Evolutionary conservation across 2,329 filamentous ascomycete genomes (phyloP), one percentile per base, ranked within the genome.

Genomic region (Alternaria rosae): DNA sequence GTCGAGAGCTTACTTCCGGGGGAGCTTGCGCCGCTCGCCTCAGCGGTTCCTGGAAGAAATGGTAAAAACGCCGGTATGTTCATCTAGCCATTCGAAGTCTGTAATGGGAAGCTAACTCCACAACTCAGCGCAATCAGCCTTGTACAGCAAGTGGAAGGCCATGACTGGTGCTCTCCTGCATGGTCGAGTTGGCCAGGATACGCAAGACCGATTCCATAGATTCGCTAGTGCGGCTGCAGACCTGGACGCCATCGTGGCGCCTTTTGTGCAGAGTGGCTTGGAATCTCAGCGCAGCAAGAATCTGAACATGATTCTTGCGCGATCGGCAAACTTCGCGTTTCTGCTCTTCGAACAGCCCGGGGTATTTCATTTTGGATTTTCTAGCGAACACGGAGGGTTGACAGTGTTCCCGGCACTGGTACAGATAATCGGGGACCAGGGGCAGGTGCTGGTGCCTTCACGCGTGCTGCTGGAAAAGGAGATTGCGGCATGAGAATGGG

Each of bases 301-400:
- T 54, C 54, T 79, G 15, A 66, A 76, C 44, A 70, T 74, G 65
- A 74, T 79, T 11, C 55, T 77, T 15, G 66, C 67, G 25, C 72
- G 71, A 12, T 67, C 74, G 13, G 70, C 73, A 8, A 64, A 67
- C 9, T 64, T 76, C 23, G 74, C 70, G 10, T 74, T 72, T 20
- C 35, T 75, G 4, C 61, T 78, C 15, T 56, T 56, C 20, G 35
- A 21, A 10, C 76, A 79, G 54, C 76, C 75, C 20, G 70, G 71
- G 7, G 64, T 63, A 6, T 79, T 72, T 43, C 42, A 55, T 1
- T 77, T 78, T 25, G 69, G 75, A 6, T 78, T 76, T 26, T 47
- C 38, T 11, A 59, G 54, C n/a, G 43, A 20, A 3, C 54, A 65
- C 10, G 53, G 64, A 8, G 57, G 69, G 17, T 45, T 73, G 32